These are phyloP conservation scores for Alloascoidea africana DNA, from an alignment of 805 yeast species.

Conservation along the genomic window DNA sequence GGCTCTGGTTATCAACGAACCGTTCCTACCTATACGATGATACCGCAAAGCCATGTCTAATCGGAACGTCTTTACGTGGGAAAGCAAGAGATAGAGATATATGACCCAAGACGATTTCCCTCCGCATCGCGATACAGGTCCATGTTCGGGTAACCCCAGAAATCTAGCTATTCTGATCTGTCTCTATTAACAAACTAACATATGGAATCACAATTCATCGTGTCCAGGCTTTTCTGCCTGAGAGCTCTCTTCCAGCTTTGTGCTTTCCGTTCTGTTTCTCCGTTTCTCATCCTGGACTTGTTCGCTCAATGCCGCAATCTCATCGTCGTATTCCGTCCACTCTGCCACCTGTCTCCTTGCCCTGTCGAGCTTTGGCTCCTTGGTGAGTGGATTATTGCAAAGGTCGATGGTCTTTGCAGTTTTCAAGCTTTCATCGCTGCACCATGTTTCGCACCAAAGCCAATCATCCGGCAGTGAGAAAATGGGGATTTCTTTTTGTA, in stretches of 20 bases:
- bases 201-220: not conserved
- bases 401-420: constrained; percentile 69
- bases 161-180: not conserved
- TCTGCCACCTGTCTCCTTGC: constrained; percentile 70
- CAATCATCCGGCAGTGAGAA: constrained; percentile 67
- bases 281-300: constrained; percentile 5
- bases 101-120: too few relatives aligned
- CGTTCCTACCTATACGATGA: too few relatives aligned
- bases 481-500: constrained; percentile 56
- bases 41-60: too few relatives aligned
- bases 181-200: constrained; percentile 1
- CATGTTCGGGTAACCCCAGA: not conserved
- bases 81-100: too few relatives aligned
- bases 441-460: constrained; percentile 95
- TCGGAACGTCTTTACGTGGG: too few relatives aligned
- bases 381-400: constrained; percentile 73
- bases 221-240: constrained; percentile 3
- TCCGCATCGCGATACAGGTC: too few relatives aligned
- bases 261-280: not conserved
- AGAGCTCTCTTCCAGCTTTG: not conserved
- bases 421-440: constrained; percentile 43
- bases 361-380: constrained; percentile 61
- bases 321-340: constrained; percentile 54
- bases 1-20: too few relatives aligned
- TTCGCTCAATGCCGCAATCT: constrained; percentile 22